A percentile compares a stretch with the other conserved stretches of the same genome.
Evolutionary conservation across 768 basidiomycete genomes (phyloP).

Genomic region (Gautieria morchelliformis): DNA sequence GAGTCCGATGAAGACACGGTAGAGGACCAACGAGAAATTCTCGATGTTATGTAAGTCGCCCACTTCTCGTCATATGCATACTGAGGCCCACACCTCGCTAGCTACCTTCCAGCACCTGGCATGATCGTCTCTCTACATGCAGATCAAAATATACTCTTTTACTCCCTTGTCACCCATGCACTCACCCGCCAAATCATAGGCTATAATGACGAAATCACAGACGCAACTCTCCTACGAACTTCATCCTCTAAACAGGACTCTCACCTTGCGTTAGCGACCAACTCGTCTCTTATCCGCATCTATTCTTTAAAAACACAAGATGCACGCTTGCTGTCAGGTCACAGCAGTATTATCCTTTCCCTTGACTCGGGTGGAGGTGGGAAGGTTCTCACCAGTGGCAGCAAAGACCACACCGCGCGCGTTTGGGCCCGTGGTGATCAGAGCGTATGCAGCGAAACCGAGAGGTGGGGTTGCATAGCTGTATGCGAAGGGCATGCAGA

Average conservation of each 20-base stretch:
- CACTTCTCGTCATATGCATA: neutral
- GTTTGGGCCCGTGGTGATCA: conserved; percentile 53
- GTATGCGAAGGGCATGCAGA: conserved; percentile 92
- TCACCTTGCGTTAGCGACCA: conserved; percentile 90
- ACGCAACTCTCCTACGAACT: conserved; percentile 65
- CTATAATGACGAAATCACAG: conserved; percentile 97
- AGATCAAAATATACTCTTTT: conserved; percentile 94
- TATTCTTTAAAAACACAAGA: conserved; percentile 73
- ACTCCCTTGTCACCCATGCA: conserved; percentile 59
- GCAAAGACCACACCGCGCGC: conserved; percentile 84
- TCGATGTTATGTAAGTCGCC: conserved; percentile 65
- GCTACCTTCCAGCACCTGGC: conserved; percentile 57
- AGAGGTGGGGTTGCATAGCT: conserved; percentile 66
- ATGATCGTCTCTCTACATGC: conserved; percentile 79
- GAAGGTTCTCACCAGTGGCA: conserved; percentile 74
- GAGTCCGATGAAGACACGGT: conserved; percentile 36
- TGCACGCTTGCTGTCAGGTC: conserved; percentile 78
- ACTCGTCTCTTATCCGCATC: conserved; percentile 88
- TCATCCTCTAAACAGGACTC: conserved; percentile 38
- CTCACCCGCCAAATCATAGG: conserved; percentile 81
- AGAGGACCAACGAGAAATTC: conserved; percentile 79
- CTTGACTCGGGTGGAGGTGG: conserved; percentile 64
- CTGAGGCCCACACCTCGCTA: conserved; percentile 20
- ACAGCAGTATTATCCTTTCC: conserved; percentile 85
- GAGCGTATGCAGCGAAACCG: conserved; percentile 22